Evolutionary conservation across 2,329 filamentous ascomycete species (phyloP), one percentile per base, ranked within the genome.

Genomic region (Cladosporium sp.): DNA sequence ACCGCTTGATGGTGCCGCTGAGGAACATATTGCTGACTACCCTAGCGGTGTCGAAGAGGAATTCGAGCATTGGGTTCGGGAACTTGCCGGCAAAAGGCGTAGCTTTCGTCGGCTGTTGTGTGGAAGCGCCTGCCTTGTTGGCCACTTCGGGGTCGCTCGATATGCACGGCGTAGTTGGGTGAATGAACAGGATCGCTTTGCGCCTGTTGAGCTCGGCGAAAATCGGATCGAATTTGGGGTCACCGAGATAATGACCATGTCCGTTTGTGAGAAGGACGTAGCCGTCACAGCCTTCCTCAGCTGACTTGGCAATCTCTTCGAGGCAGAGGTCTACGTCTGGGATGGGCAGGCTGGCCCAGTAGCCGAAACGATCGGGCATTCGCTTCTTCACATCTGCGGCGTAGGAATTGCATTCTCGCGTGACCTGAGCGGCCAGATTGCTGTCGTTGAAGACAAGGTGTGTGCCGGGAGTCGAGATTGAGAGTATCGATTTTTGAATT

Each of bases 401-500:
- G 60, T 74, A 77, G 20, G 66, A 60, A 61, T 78, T 79, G 61
- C 69, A 73, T 10, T 72, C 61, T 1, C 78, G 70, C 9, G 75
- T 73, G 2, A 82, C 60, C 12, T 64, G 59, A 17, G 69, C 66
- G 3, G 70, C 73, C 12, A 75, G 68, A 1, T 63, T 54, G 44
- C 73, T 62, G 58, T 80, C 70, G 1, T 67, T 67, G 0, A 74
- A 68, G 0, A 70, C 69, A 15, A 85, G 70, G 58, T 80, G 70
- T 0, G 77, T 80, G 13, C 81, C 82, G 0, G 82, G 82, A 0
- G 78, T 77, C 4, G 77, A 80, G 64, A 84, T 78, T 63, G 78
- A 82, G 10, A 85, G 68, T 35, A 84, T 78, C 10, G 79, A 79
- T 62, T 77, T 81, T 5, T 67, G 67, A 58, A 85, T 80, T 60